A percentile compares a stretch with the other conserved stretches of the same genome.
phyloP scores from a whole-genome alignment of 768 basidiomycete species.

The Panaeolus cyanescens region DNA sequence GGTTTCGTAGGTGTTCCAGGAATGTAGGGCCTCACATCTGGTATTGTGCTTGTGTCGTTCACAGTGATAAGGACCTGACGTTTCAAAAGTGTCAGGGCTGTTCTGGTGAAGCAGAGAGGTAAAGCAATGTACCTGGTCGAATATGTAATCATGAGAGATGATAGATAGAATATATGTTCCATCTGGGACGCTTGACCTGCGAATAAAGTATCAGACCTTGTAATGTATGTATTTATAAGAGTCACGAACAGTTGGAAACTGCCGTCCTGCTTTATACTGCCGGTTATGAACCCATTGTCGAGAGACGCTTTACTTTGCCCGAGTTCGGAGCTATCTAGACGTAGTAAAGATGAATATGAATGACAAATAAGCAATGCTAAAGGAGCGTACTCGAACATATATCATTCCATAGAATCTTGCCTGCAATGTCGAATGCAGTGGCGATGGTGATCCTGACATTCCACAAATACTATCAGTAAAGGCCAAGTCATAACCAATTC shows the following conservation, averaged over 20 bases:
- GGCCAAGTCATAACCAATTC: background rate
- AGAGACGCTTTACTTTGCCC: slow-evolving; percentile 61
- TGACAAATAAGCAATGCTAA: slow-evolving; percentile 10
- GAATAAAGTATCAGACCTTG: background rate
- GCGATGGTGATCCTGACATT: slow-evolving; percentile 7
- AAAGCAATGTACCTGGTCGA: slow-evolving; percentile 61
- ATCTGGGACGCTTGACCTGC: slow-evolving; percentile 64
- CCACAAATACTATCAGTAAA: background rate
- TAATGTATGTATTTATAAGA: background rate
- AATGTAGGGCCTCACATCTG: slow-evolving; percentile 61
- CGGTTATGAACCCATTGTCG: slow-evolving; percentile 57
- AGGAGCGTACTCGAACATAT: slow-evolving; percentile 55
- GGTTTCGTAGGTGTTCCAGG: slow-evolving; percentile 71
- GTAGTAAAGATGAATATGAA: background rate
- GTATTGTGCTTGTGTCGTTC: slow-evolving; percentile 32
- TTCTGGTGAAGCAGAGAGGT: background rate
- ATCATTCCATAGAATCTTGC: slow-evolving; percentile 73
- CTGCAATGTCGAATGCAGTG: slow-evolving; percentile 56
- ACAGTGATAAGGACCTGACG: slow-evolving; percentile 71
- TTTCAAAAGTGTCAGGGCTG: slow-evolving; percentile 8
- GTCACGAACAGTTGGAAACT: slow-evolving; percentile 64
- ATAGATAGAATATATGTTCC: slow-evolving; percentile 76
- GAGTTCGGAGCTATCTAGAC: slow-evolving; percentile 37
- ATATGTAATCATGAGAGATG: slow-evolving; percentile 61
- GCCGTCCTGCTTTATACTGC: slow-evolving; percentile 57